Evolutionary conservation across 2,329 filamentous ascomycete genomes (phyloP), one percentile per base, ranked within the genome.

Genomic region (Fragosphaeria purpurea): DNA sequence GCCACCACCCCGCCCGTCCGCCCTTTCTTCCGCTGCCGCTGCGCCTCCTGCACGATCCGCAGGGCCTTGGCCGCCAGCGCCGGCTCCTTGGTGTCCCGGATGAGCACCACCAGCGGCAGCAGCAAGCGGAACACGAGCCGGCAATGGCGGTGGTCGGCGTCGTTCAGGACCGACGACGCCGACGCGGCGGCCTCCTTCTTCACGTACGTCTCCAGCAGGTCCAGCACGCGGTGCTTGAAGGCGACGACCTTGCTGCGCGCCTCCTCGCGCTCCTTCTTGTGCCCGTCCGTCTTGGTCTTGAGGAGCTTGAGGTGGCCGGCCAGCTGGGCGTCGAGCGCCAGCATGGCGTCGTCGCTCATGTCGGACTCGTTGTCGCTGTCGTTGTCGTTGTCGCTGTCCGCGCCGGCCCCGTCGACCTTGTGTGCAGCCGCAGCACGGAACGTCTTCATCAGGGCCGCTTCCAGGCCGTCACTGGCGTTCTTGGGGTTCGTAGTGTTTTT

Each of bases 291-390:
- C 64, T 88, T 83, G 57, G 79, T 80, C 46, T 83, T 82, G 53
- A 59, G 47, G 57, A 90, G 83, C 57, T 83, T 82, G 74, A 97
- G 94, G 55, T 96, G 88, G 56, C 87, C 86, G 47, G 83, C 80
- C 4, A 98, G 79, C 62, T 91, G 85, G 9, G 79, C 78, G 60
- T 97, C 91, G 12, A 97, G 73, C 4, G 83, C 83, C 69, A 95
- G 83, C 93, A 97, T 97, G 63, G 95, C 85, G 13, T 91, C 89
- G 67, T 97, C 91, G 54, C 88, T 85, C 89, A 98, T 95, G 66
- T 95, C 88, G 3, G 79, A 82, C 53, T 85, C 85, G 8, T 77
- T 77, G 34, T 80, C 80, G 1, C 73, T 77, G 1, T 72, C 73
- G 3, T 76, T 75, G 2, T 76, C 76, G 1, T 75, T 72, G n/a